A percentile compares a stretch with the other conserved stretches of the same genome.
These are phyloP conservation scores for Chlorella sp. DNA, from an alignment of 139 green algal genomes.

Conservation along the genomic window DNA sequence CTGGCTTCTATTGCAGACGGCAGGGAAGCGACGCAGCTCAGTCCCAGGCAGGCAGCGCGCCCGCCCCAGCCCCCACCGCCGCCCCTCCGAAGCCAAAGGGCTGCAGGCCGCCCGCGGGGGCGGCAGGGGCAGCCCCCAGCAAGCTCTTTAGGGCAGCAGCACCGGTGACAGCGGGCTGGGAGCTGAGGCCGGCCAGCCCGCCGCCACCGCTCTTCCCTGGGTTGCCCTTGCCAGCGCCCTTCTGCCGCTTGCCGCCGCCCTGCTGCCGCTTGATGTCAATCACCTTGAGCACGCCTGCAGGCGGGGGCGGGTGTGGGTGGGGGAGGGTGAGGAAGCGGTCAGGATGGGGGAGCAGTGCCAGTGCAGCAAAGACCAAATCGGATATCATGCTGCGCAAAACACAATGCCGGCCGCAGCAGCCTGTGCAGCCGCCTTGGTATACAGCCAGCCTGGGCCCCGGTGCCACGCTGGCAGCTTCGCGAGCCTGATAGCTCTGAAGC, in stretches of 20 bases:
- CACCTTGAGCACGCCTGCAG: slow-evolving; percentile 31
- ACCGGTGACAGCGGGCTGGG: not conserved
- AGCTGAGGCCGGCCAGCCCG: not conserved
- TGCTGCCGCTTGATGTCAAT: slow-evolving; percentile 16
- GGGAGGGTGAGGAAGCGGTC: not conserved
- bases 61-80: not conserved
- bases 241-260: not conserved
- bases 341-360: not conserved
- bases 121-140: not conserved
- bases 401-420: not conserved
- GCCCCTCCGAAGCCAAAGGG: not conserved
- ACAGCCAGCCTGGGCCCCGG: not conserved
- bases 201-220: not conserved
- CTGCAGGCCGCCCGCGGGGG: not conserved
- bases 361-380: not conserved
- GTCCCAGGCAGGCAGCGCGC: not conserved
- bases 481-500: not conserved
- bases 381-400: no score
- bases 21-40: not conserved
- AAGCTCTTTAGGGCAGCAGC: not conserved
- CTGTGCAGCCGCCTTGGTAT: not conserved
- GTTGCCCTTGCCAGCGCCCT: not conserved
- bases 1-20: no score
- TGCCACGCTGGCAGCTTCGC: no score
- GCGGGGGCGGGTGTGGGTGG: not conserved